These are phyloP conservation scores for Astrephomene gubernaculifera DNA, from an alignment of 139 green algal species.

Conservation along the genomic window DNA sequence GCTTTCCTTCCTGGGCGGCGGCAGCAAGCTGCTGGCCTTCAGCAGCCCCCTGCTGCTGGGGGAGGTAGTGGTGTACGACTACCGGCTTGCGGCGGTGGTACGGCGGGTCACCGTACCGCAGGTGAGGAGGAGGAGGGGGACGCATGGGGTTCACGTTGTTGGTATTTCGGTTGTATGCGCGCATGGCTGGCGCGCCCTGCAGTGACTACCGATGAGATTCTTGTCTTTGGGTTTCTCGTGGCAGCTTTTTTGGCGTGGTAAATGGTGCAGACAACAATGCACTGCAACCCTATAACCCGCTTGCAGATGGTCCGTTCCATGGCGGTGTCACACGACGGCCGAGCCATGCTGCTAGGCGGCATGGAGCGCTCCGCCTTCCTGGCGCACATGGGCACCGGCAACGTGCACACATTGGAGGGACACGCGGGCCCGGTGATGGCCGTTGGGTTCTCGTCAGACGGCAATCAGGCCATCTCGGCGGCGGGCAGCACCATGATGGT, in stretches of 20 bases:
- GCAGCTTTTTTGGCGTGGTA: no score
- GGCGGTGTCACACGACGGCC: constrained; percentile 29
- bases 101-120: constrained; percentile 33
- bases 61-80: constrained; percentile 55
- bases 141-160: neutral
- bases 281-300: no score
- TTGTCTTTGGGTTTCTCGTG: no score
- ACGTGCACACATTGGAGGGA: neutral
- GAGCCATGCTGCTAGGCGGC: constrained; percentile 33
- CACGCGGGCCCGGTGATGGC: constrained; percentile 9
- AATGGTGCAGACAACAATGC: no score
- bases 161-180: neutral
- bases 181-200: no score
- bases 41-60: constrained; percentile 51
- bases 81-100: constrained; percentile 48
- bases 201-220: no score
- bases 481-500: constrained; percentile 28
- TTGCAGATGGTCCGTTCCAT: constrained; percentile 54
- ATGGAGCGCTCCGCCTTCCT: constrained; percentile 25
- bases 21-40: constrained; percentile 51
- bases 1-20: constrained; percentile 44
- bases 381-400: constrained; percentile 14
- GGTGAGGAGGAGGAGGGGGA: neutral
- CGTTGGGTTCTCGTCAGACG: neutral
- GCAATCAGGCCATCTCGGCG: constrained; percentile 12